Conservation (phyloP, 805 yeast genomes). For the Candida caryicola region DNA sequence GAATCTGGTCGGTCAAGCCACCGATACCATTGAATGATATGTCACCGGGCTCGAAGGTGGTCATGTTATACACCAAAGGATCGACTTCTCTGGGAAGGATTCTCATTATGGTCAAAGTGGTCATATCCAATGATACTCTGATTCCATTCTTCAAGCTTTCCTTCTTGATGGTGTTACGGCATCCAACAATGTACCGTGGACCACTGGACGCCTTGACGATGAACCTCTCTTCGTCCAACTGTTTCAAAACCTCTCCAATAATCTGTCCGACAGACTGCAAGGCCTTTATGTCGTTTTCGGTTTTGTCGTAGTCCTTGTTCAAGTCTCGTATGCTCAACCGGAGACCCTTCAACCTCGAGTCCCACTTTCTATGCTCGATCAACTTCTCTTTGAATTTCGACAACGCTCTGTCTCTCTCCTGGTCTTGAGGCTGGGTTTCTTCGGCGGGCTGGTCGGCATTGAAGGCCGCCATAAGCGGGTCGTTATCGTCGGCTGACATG, state of each 20-base stretch:
- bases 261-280: slow-evolving; percentile 96
- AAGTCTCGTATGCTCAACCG: slow-evolving; percentile 79
- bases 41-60: slow-evolving; percentile 96
- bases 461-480: slow-evolving; percentile 73
- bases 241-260: slow-evolving; percentile 95
- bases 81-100: slow-evolving; percentile 97
- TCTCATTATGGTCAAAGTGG: slow-evolving; percentile 96
- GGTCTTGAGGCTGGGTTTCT: slow-evolving; percentile 43
- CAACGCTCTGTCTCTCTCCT: slow-evolving; percentile 76
- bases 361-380: slow-evolving; percentile 92
- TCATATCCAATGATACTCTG: slow-evolving; percentile 95
- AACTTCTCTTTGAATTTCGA: slow-evolving; percentile 78
- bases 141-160: slow-evolving; percentile 86
- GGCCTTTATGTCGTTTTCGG: slow-evolving; percentile 96
- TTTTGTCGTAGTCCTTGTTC: slow-evolving; percentile 82
- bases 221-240: slow-evolving; percentile 88
- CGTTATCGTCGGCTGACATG: slow-evolving; percentile 61
- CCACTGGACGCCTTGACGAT: slow-evolving; percentile 97
- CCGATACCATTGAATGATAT: slow-evolving; percentile 93
- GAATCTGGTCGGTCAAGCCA: slow-evolving; percentile 91
- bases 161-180: slow-evolving; percentile 87
- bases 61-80: slow-evolving; percentile 97
- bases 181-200: slow-evolving; percentile 96
- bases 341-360: slow-evolving; percentile 80
- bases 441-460: slow-evolving; percentile 34